Base-by-base conservation (phyloP, 1,284 basidiomycete species). In the Trichosporon ovoides region DNA sequence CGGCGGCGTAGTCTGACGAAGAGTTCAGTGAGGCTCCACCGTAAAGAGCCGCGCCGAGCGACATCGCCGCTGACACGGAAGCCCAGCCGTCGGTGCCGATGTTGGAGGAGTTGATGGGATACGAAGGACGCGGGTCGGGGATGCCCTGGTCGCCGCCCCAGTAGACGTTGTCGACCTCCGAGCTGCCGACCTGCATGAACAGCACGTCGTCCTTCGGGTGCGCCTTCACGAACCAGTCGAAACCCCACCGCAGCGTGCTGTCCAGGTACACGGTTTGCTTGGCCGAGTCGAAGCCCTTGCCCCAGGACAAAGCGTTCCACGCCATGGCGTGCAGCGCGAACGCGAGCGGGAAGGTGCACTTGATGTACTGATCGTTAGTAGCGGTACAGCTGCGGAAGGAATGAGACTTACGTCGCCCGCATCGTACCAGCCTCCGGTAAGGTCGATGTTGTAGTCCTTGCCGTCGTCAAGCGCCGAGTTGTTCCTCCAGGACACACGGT, bases 31-130 rank as follows among this genome's bases (percentile, higher is more conserved):
- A 66, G n/a, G 77, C 80, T 54, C 81, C 81, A 40, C 84, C 80
- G 71, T 95, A 96, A 31, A 95, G 82, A 59, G 85, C 82, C 0
- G 91, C 86, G 66, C 88, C 91, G 1, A 91, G 84, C 10, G 92
- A 84, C 70, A 96, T 92, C 7, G 92, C 91, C 1, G 89, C 87
- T 0, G 91, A 84, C 11, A 88, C 83, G 31, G 84, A 83, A 0
- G 91, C 89, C 38, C 89, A 89, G 18, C 84, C 90, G 68, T 97
- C 93, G 0, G 93, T 95, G 37, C 93, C 93, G 0, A 91, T 91
- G 50, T 72, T 80, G 2, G 85, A 85, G 55, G 81, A 76, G 61
- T 92, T 91, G 67, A 96, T 84, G 66, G 85, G 84, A 77, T 84
- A 93, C 0, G 87, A 84, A 0, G 85, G 83, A 33, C 92, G 84